Evolutionary conservation across 2,329 filamentous ascomycete genomes (phyloP).

Genomic region (Lasiodiplodia citricola): DNA sequence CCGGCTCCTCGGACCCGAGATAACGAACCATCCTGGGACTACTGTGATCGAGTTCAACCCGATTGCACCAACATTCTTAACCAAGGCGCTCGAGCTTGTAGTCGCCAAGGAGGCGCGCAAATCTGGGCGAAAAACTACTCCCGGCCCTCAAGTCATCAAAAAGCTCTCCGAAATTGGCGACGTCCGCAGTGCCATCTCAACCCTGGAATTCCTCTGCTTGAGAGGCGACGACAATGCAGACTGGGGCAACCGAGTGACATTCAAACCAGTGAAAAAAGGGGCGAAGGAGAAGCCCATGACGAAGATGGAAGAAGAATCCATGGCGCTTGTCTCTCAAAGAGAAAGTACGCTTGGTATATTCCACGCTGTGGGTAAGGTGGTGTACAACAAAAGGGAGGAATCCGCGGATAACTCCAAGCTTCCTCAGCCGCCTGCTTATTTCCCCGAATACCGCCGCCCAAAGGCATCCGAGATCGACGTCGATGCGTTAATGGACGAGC

Average conservation of each 20-base stretch:
- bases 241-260: conserved; percentile 79
- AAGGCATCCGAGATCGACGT: conserved; percentile 52
- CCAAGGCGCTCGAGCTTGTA: conserved; percentile 81
- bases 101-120: conserved; percentile 83
- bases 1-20: conserved; percentile 83
- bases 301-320: conserved; percentile 75
- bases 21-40: conserved; percentile 79
- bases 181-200: conserved; percentile 88
- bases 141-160: conserved; percentile 79
- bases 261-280: conserved; percentile 67
- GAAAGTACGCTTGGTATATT: conserved; percentile 94
- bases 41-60: conserved; percentile 90
- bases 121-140: conserved; percentile 75
- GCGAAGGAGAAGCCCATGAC: conserved; percentile 69
- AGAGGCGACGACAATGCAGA: conserved; percentile 79
- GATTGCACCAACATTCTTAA: conserved; percentile 83
- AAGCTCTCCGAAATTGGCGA: conserved; percentile 86
- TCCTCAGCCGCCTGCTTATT: conserved; percentile 53
- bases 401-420: conserved; percentile 30
- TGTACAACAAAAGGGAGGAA: conserved; percentile 86
- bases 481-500: conserved; percentile 86
- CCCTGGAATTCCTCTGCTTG: conserved; percentile 89
- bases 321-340: conserved; percentile 82
- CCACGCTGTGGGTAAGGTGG: conserved; percentile 92
- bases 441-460: conserved; percentile 50